Conservation (phyloP, 345 rosid genomes). For the Murraya koenigii region DNA sequence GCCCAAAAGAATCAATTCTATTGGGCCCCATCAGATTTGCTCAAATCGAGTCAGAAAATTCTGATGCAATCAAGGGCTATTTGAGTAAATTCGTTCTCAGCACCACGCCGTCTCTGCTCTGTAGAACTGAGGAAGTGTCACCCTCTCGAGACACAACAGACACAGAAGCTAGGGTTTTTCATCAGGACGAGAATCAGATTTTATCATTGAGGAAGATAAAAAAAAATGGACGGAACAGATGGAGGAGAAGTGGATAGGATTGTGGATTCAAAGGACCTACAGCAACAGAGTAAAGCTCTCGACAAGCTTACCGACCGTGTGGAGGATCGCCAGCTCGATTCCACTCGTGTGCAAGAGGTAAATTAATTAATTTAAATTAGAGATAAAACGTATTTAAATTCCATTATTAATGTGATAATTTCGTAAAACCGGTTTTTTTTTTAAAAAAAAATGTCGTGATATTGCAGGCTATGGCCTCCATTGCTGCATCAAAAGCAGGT, state of each 20-base stretch:
- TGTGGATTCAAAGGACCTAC: slow-evolving; percentile 85
- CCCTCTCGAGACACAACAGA: neutral
- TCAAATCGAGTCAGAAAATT: neutral
- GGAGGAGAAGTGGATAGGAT: slow-evolving; percentile 60
- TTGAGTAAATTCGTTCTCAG: neutral
- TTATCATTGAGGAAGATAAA: neutral
- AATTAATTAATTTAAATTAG: neutral
- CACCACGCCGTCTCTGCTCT: neutral
- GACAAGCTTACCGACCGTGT: slow-evolving; percentile 98
- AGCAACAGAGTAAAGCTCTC: slow-evolving; percentile 95
- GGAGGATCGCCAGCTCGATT: slow-evolving; percentile 97
- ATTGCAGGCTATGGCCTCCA: slow-evolving; percentile 94
- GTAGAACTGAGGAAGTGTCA: neutral
- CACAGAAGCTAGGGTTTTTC: slow-evolving; percentile 24
- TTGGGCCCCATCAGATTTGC: neutral
- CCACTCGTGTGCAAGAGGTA: slow-evolving; percentile 91
- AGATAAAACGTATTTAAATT: neutral
- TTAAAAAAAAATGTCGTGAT: too few relatives aligned
- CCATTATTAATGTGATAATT: neutral
- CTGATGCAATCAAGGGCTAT: neutral
- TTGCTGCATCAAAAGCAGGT: slow-evolving; percentile 78
- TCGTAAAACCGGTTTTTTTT: neutral
- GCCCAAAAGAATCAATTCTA: neutral
- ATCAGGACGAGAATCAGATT: neutral
- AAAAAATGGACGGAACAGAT: slow-evolving; percentile 67